phyloP scores from a whole-genome alignment of 2,329 filamentous ascomycete species.

The Aspergillus ibericus region DNA sequence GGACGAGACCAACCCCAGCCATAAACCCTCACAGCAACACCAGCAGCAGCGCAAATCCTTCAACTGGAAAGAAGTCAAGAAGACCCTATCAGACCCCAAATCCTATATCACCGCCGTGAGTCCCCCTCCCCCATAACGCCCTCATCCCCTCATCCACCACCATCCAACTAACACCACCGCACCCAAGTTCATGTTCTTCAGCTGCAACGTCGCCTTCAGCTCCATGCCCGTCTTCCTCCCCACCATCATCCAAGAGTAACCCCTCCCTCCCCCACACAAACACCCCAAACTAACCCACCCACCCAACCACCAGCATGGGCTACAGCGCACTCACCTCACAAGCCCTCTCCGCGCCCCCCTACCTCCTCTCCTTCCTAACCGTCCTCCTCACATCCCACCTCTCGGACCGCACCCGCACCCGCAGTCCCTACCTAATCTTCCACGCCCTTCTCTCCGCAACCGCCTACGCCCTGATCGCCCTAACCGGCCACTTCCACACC shows the following conservation, averaged over 20 bases:
- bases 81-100: slow-evolving; percentile 64
- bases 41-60: slow-evolving; percentile 35
- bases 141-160: too few relatives aligned
- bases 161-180: background rate
- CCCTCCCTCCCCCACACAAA: background rate
- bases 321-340: slow-evolving; percentile 68
- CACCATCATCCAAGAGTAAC: slow-evolving; percentile 66
- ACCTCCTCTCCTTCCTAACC: slow-evolving; percentile 69
- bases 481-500: slow-evolving; percentile 48
- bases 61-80: slow-evolving; percentile 57
- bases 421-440: slow-evolving; percentile 66
- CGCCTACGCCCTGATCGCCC: slow-evolving; percentile 60
- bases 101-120: slow-evolving; percentile 69
- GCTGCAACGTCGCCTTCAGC: slow-evolving; percentile 82
- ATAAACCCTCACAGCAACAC: slow-evolving; percentile 12
- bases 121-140: slow-evolving; percentile 8
- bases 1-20: slow-evolving; percentile 49
- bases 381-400: slow-evolving; percentile 71
- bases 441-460: slow-evolving; percentile 71
- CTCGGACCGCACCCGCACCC: slow-evolving; percentile 66
- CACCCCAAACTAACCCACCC: background rate
- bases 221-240: slow-evolving; percentile 86
- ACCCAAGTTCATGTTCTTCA: slow-evolving; percentile 71
- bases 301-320: slow-evolving; percentile 58
- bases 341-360: slow-evolving; percentile 78